Evolutionary conservation across 1,139 yeast genomes (phyloP).

Genomic region (Debaryomycetaceae sp.): DNA sequence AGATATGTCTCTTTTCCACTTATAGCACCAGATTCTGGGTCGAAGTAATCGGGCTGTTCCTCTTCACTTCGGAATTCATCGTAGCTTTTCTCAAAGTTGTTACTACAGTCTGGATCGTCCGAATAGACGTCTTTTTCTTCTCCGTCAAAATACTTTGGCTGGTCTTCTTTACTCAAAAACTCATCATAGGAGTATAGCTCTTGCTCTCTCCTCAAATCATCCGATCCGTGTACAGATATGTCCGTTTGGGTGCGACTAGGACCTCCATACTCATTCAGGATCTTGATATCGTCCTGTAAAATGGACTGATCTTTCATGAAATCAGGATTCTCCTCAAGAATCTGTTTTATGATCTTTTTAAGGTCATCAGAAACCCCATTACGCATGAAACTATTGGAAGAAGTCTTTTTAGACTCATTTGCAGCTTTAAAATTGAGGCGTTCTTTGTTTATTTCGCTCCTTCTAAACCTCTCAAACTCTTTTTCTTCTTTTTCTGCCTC

Average conservation of each 20-base stretch:
- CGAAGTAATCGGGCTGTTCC: slow-evolving; percentile 21
- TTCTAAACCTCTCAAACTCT: slow-evolving; percentile 28
- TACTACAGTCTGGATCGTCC: slow-evolving; percentile 34
- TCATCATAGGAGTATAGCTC: slow-evolving; percentile 29
- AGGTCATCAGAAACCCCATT: not conserved
- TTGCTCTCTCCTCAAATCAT: not conserved
- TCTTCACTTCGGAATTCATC: slow-evolving; percentile 30
- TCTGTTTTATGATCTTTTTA: not conserved
- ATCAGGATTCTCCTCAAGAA: not conserved
- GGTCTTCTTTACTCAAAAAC: slow-evolving; percentile 32
- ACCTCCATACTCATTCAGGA: too few relatives aligned
- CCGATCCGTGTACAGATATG: too few relatives aligned
- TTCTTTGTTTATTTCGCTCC: not conserved
- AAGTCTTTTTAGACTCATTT: not conserved
- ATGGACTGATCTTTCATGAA: not conserved
- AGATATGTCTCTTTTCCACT: not conserved
- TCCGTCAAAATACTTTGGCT: slow-evolving; percentile 39
- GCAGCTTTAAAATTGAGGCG: not conserved
- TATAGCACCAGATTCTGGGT: slow-evolving; percentile 3
- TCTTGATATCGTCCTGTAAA: too few relatives aligned
- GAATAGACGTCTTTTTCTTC: slow-evolving; percentile 29
- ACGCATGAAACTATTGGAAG: not conserved
- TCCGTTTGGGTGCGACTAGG: too few relatives aligned
- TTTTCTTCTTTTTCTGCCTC: slow-evolving; percentile 19
- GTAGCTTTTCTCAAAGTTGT: slow-evolving; percentile 34